Evolutionary conservation across 73 alveolate genomes (phyloP), one percentile per base, ranked within the genome.

Genomic region (Paramecium caudatum): DNA sequence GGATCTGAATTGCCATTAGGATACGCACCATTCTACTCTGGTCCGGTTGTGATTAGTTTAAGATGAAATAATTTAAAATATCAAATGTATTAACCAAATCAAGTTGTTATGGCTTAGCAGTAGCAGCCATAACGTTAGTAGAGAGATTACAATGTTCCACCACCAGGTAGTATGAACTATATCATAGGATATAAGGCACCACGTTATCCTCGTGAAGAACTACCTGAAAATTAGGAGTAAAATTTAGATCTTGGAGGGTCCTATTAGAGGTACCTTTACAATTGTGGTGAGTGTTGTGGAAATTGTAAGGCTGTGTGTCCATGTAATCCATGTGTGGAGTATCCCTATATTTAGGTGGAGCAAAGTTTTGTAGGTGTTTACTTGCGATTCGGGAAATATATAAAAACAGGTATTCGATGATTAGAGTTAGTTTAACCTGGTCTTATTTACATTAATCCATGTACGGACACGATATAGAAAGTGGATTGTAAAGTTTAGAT

Each of bases 1-100:
- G 84, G 84, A 0, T 63, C 90, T 8, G 93, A 86, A 43, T 70
- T 62, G 23, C 93, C 93, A 17, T 47, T 86, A 37, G 93, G 93
- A 41, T 86, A 86, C 65, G 93, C 93, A 21, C 90, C 93, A 1
- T 86, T 86, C 16, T 86, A 86, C 47, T 86, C 93, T 17, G 93
- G 93, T 36, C 93, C 93, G 1, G 47, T 78, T 19, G 74, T 62
- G 10, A 86, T 86, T 39, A 62, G 88, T 74, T 45, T 74, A 41
- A 74, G 88, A 21, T 74, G 88, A 74, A 25, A 9, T 30, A 65
- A 33, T n/a, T 3, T 25, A 21, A 21, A 13, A 8, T 49, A 0
- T 49, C 17, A 21, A 21, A 49, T 49, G 70, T 13, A 49, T 16
- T 49, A 49, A 49, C 70, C 17, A 49, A 49, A 49, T 34, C 25